Evolutionary conservation across 2,329 filamentous ascomycete species (phyloP).

Genomic region (Phaeosphaeria sp.): DNA sequence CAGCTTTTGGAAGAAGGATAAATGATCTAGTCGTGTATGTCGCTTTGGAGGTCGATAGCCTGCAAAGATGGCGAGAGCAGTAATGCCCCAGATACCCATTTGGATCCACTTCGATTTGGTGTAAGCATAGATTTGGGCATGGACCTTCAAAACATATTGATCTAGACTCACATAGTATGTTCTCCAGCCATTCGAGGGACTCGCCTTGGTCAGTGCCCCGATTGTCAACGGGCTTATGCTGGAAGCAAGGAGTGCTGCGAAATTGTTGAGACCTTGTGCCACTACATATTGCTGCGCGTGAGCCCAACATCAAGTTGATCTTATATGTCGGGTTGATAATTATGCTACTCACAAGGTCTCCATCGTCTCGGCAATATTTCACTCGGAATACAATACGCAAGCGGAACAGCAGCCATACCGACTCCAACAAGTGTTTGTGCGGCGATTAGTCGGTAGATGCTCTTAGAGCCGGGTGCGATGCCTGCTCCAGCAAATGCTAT

Average conservation of each 20-base stretch:
- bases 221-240: neutral
- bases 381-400: neutral
- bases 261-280: neutral
- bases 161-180: neutral
- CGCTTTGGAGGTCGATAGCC: neutral
- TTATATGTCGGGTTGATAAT: no score
- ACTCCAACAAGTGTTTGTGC: neutral
- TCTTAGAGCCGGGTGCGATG: neutral
- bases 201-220: neutral
- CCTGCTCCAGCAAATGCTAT: neutral
- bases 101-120: neutral
- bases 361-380: neutral
- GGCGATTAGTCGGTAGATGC: neutral
- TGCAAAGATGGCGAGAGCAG: neutral
- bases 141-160: neutral
- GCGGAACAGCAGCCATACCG: neutral
- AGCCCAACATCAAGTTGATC: no score
- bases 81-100: neutral
- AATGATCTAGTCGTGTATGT: neutral
- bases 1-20: neutral
- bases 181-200: neutral
- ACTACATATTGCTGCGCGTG: neutral
- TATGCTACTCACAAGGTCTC: neutral
- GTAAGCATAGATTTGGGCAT: neutral
- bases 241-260: neutral